Percentiles rank a stretch among this genome's conserved stretches.
phyloP scores from a whole-genome alignment of 257 asterid species.

The Handroanthus guayacan region DNA sequence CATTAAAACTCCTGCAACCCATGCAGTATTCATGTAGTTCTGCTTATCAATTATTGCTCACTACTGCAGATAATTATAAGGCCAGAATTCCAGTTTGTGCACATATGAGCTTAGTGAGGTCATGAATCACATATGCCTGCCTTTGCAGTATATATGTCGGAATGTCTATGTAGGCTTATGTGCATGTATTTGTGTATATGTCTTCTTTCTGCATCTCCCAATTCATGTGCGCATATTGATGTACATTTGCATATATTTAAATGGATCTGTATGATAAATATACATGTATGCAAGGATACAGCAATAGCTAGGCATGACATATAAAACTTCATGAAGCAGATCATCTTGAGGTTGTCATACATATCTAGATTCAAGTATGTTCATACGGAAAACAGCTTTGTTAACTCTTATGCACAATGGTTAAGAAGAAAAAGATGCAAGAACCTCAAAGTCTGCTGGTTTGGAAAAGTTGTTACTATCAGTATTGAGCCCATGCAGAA shows the following conservation, averaged over 20 bases:
- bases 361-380: slow-evolving; percentile 16
- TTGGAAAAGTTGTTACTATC: slow-evolving; percentile 83
- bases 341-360: slow-evolving; percentile 5
- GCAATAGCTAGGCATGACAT: slow-evolving; percentile 17
- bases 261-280: not conserved
- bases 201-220: not conserved
- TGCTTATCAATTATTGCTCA: slow-evolving; percentile 11
- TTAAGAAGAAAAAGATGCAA: slow-evolving; percentile 22
- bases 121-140: slow-evolving; percentile 22
- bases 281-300: slow-evolving; percentile 15
- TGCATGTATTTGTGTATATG: not conserved
- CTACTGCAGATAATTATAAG: slow-evolving; percentile 18
- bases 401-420: slow-evolving; percentile 23
- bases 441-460: slow-evolving; percentile 92
- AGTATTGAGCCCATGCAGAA: slow-evolving; percentile 89
- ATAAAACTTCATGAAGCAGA: not conserved
- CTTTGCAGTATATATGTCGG: slow-evolving; percentile 15
- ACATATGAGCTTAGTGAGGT: slow-evolving; percentile 1
- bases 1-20: not conserved
- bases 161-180: not conserved
- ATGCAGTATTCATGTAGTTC: slow-evolving; percentile 27
- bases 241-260: not conserved
- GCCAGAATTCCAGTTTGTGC: slow-evolving; percentile 9
- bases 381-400: slow-evolving; percentile 12
- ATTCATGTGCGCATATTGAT: not conserved